These are phyloP conservation scores for Verticillium klebahnii DNA, from an alignment of 2,329 filamentous ascomycete genomes.

Conservation along the genomic window DNA sequence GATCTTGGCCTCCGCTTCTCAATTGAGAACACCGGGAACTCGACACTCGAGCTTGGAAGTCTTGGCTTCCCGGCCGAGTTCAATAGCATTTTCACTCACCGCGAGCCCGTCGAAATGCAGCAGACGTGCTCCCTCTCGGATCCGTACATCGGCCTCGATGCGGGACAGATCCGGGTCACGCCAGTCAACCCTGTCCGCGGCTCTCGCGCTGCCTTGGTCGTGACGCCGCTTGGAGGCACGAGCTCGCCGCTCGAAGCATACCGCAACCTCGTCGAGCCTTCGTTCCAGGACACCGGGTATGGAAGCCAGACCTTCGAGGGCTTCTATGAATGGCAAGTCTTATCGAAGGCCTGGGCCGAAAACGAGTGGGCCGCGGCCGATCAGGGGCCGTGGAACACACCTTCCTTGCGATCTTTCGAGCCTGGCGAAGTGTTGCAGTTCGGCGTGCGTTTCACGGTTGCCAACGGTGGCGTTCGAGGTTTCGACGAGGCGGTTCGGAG, in stretches of 20 bases:
- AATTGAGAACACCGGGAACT: conserved; percentile 36
- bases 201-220: conserved; percentile 46
- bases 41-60: conserved; percentile 46
- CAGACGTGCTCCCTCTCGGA: conserved; percentile 50
- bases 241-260: conserved; percentile 49
- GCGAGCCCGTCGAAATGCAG: conserved; percentile 42
- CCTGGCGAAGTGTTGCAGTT: conserved; percentile 40
- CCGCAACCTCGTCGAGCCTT: conserved; percentile 43
- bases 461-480: conserved; percentile 34
- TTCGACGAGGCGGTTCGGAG: conserved; percentile 41
- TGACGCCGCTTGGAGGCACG: conserved; percentile 44
- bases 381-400: conserved; percentile 46
- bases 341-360: conserved; percentile 49
- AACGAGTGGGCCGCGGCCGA: conserved; percentile 45
- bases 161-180: conserved; percentile 50
- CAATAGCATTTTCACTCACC: conserved; percentile 56
- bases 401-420: conserved; percentile 39
- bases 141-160: conserved; percentile 53
- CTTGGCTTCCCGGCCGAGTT: conserved; percentile 56
- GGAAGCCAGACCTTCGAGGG: conserved; percentile 54
- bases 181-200: conserved; percentile 36
- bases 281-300: conserved; percentile 34
- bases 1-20: conserved; percentile 49
- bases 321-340: conserved; percentile 55
- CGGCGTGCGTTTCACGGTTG: conserved; percentile 47